A percentile compares a stretch with the other conserved stretches of the same genome.
These are phyloP conservation scores for Psilocybe cubensis DNA, from an alignment of 768 basidiomycete species.

Conservation along the genomic window DNA sequence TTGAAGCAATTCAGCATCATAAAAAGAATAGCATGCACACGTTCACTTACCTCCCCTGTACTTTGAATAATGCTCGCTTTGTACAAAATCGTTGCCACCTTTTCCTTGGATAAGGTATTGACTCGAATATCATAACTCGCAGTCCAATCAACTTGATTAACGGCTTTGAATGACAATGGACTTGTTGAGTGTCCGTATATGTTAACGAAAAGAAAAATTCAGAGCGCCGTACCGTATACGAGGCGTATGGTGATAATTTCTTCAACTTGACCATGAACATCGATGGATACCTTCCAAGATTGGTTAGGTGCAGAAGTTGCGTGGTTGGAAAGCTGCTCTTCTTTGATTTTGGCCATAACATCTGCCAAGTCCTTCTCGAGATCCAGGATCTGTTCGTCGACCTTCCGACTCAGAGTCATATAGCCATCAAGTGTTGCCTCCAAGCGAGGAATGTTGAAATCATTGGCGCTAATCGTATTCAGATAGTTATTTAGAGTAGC, in stretches of 20 bases:
- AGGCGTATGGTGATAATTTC: conserved; percentile 14
- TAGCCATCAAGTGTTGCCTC: not conserved
- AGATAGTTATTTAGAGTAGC: not conserved
- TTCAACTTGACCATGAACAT: not conserved
- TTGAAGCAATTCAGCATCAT: conserved; percentile 12
- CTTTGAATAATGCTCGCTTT: conserved; percentile 41
- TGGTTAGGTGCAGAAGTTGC: not conserved
- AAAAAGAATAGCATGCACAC: not conserved
- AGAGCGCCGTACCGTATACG: conserved; percentile 36
- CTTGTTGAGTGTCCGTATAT: too few relatives aligned
- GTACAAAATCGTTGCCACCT: conserved; percentile 36
- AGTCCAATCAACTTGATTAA: conserved; percentile 32
- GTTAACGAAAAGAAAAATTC: not conserved
- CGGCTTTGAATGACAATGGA: not conserved
- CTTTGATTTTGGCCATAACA: not conserved
- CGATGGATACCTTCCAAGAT: not conserved
- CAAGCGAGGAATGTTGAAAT: not conserved
- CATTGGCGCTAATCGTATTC: not conserved
- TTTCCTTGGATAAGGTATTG: conserved; percentile 36
- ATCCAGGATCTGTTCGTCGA: not conserved
- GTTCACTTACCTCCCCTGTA: conserved; percentile 39
- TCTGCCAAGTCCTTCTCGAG: not conserved
- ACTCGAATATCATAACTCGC: conserved; percentile 44
- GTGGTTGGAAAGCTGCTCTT: not conserved
- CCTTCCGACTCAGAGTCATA: not conserved